Evolutionary conservation across 1,284 basidiomycete species (phyloP).

Genomic region (Nidula niveotomentosa): DNA sequence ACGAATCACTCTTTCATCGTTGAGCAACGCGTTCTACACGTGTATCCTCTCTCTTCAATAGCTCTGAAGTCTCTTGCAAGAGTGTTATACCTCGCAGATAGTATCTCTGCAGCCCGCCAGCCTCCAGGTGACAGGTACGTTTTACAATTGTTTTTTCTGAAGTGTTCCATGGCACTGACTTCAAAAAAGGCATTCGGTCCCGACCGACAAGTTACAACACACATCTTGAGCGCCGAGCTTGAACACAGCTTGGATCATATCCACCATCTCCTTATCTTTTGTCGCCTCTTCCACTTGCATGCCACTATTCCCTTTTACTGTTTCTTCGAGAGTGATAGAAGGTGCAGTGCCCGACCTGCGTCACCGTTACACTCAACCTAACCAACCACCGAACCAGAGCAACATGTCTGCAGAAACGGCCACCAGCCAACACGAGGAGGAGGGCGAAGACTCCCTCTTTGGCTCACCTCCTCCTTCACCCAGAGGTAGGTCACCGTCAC

Average conservation of each 20-base stretch:
- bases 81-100: no score
- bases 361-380: neutral
- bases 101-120: no score
- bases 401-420: slow-evolving; percentile 2
- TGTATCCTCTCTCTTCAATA: no score
- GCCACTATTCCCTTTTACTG: no score
- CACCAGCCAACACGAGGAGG: slow-evolving; percentile 23
- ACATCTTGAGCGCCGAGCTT: neutral
- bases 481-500: slow-evolving; percentile 77
- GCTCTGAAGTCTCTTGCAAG: no score
- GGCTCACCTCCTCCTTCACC: slow-evolving; percentile 77
- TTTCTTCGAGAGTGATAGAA: neutral
- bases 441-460: slow-evolving; percentile 73
- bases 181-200: neutral
- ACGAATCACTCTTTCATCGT: no score
- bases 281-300: no score
- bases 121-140: no score
- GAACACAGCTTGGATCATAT: neutral
- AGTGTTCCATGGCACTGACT: no score
- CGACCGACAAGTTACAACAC: neutral
- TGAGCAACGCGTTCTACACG: no score
- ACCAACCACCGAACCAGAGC: neutral
- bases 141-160: no score
- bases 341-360: neutral
- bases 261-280: neutral